A percentile compares a stretch with the other conserved stretches of the same genome.
phyloP scores from a whole-genome alignment of 352 stramenopile species.

The Pythium periplocum region DNA sequence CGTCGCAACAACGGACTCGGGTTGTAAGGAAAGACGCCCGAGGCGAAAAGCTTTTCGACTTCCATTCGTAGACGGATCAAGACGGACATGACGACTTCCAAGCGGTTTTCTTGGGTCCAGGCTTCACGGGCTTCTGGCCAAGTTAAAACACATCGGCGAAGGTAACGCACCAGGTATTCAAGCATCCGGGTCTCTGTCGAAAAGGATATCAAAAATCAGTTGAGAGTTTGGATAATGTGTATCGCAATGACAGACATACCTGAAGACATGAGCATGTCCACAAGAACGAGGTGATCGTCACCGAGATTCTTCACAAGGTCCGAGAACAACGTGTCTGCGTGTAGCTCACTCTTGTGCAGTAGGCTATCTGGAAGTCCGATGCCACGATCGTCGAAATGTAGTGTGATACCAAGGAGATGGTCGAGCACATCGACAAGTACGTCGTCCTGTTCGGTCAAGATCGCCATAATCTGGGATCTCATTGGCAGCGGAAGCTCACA shows the following conservation, averaged over 20 bases:
- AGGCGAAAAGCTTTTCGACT: slow-evolving; percentile 40
- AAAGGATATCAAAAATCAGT: slow-evolving; percentile 1
- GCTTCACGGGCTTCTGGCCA: slow-evolving; percentile 26
- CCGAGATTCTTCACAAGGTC: slow-evolving; percentile 38
- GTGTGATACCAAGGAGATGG: slow-evolving; percentile 26
- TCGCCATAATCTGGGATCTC: slow-evolving; percentile 30
- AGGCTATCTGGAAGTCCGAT: neutral
- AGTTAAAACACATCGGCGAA: slow-evolving; percentile 24
- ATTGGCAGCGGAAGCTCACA: slow-evolving; percentile 9
- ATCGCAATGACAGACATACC: slow-evolving; percentile 24
- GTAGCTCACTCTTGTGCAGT: slow-evolving; percentile 19
- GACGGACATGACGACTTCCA: slow-evolving; percentile 39
- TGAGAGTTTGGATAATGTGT: neutral
- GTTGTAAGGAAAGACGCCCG: slow-evolving; percentile 52
- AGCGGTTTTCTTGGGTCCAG: slow-evolving; percentile 15
- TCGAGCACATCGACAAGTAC: slow-evolving; percentile 60
- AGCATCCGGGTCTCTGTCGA: slow-evolving; percentile 59
- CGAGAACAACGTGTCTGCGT: slow-evolving; percentile 57
- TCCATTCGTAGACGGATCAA: slow-evolving; percentile 61
- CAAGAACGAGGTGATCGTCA: slow-evolving; percentile 54
- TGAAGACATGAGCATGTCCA: slow-evolving; percentile 70
- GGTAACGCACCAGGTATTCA: slow-evolving; percentile 50
- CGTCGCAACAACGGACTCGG: slow-evolving; percentile 35
- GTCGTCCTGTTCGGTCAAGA: slow-evolving; percentile 68
- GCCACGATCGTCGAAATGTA: neutral